Conservation (phyloP, 768 basidiomycete genomes). For the Termitomyces sp. region DNA sequence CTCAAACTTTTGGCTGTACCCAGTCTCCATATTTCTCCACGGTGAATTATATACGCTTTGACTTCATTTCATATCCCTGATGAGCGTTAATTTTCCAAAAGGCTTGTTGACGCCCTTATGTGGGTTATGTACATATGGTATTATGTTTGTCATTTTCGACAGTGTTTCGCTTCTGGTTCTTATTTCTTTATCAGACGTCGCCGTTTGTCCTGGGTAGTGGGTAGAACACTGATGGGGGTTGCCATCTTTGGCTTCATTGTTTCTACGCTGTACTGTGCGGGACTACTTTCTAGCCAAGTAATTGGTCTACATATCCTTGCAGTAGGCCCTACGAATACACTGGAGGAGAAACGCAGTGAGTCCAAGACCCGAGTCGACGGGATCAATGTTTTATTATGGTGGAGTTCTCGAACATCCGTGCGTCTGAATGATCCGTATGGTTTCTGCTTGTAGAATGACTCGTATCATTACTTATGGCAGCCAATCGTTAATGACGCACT, state of each 20-base stretch:
- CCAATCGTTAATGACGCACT: background rate
- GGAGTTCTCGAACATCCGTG: background rate
- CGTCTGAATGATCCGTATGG: background rate
- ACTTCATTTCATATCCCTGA: too few relatives aligned
- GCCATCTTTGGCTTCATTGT: background rate
- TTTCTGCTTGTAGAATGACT: background rate
- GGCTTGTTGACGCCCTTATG: background rate
- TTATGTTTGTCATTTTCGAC: background rate
- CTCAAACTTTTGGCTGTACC: too few relatives aligned
- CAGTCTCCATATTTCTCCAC: too few relatives aligned
- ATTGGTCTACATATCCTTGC: background rate
- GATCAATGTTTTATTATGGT: background rate
- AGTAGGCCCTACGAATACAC: background rate
- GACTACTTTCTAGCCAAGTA: background rate
- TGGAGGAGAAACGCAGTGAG: background rate
- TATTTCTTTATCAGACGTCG: background rate
- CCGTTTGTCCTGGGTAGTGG: background rate
- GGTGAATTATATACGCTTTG: too few relatives aligned
- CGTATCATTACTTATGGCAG: background rate
- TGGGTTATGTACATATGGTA: background rate
- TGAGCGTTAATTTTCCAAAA: background rate
- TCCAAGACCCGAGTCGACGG: background rate
- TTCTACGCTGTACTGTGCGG: constrained; percentile 1
- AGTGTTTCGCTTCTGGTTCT: background rate
- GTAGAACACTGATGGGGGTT: background rate